Conservation (phyloP, 805 yeast species). For the Saccharomycopsis guyanensis region DNA sequence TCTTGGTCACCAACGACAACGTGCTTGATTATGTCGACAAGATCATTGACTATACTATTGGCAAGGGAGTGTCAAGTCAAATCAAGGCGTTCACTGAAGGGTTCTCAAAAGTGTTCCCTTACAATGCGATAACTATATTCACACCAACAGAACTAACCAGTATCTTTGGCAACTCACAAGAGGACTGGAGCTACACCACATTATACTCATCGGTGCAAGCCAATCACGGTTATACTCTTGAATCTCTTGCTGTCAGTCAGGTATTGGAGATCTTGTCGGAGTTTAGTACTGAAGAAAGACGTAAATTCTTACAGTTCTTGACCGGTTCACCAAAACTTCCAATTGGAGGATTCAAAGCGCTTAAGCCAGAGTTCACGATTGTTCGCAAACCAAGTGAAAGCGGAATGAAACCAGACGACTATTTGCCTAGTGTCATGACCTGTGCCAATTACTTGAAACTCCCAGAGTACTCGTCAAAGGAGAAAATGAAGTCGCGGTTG, state of each 20-base stretch:
- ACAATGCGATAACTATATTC: conserved; percentile 60
- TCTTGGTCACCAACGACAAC: conserved; percentile 42
- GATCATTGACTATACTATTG: conserved; percentile 53
- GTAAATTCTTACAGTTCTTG: conserved; percentile 74
- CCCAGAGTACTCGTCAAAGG: conserved; percentile 68
- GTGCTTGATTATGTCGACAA: conserved; percentile 47
- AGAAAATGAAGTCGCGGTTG: conserved; percentile 51
- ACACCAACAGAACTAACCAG: conserved; percentile 65
- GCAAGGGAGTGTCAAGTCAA: conserved; percentile 58
- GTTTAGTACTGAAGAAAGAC: conserved; percentile 47
- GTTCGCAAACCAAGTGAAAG: conserved; percentile 79
- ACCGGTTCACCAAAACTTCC: conserved; percentile 94
- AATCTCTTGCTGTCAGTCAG: conserved; percentile 53
- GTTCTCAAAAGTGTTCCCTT: conserved; percentile 77
- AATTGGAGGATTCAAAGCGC: conserved; percentile 81
- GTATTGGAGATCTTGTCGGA: conserved; percentile 55
- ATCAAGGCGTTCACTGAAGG: conserved; percentile 67
- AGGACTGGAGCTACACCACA: conserved; percentile 76
- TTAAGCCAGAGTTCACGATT: conserved; percentile 79
- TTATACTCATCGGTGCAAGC: conserved; percentile 60
- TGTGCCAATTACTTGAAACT: conserved; percentile 91
- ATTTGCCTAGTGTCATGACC: conserved; percentile 95
- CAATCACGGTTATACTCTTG: conserved; percentile 81
- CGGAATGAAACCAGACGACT: conserved; percentile 55
- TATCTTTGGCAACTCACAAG: conserved; percentile 70